phyloP scores from a whole-genome alignment of 2,329 filamentous ascomycete genomes.

The Penicillium hesseltinei region DNA sequence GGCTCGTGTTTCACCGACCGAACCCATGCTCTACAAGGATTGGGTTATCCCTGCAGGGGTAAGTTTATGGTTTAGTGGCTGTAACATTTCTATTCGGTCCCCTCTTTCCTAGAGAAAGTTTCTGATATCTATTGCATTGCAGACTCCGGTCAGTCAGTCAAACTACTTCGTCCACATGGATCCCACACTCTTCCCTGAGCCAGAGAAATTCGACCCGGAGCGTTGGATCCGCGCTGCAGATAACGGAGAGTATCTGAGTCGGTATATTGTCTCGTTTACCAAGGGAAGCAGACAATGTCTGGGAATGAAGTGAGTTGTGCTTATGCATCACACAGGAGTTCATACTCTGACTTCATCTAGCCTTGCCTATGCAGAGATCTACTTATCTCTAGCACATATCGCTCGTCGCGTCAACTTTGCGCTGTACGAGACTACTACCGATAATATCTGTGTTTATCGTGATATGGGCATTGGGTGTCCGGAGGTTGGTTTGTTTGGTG shows the following conservation, averaged over 20 bases:
- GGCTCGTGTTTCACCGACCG: conserved; percentile 17
- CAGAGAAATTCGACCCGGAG: conserved; percentile 20
- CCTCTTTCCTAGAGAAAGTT: neutral
- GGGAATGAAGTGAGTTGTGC: conserved; percentile 22
- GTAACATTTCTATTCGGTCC: too few species aligned
- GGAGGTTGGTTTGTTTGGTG: conserved; percentile 11
- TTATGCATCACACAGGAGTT: neutral
- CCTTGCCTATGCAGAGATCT: conserved; percentile 25
- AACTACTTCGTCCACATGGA: conserved; percentile 28
- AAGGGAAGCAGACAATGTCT: conserved; percentile 25
- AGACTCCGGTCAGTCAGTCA: conserved; percentile 27
- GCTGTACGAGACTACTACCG: conserved; percentile 17
- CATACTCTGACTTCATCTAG: conserved; percentile 6
- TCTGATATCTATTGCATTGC: neutral
- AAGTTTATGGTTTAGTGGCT: neutral
- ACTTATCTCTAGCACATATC: conserved; percentile 22
- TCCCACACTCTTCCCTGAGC: conserved; percentile 19
- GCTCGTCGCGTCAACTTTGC: conserved; percentile 19
- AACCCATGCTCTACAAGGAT: conserved; percentile 18
- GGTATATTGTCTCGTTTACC: conserved; percentile 24
- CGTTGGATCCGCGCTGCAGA: conserved; percentile 19
- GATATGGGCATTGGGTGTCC: conserved; percentile 20
- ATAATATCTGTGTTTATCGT: conserved; percentile 21
- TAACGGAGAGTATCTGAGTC: conserved; percentile 15
- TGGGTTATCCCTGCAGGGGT: conserved; percentile 25